Evolutionary conservation across 345 rosid species (phyloP), one percentile per base, ranked within the genome.

Genomic region (Eutrema japonicum): DNA sequence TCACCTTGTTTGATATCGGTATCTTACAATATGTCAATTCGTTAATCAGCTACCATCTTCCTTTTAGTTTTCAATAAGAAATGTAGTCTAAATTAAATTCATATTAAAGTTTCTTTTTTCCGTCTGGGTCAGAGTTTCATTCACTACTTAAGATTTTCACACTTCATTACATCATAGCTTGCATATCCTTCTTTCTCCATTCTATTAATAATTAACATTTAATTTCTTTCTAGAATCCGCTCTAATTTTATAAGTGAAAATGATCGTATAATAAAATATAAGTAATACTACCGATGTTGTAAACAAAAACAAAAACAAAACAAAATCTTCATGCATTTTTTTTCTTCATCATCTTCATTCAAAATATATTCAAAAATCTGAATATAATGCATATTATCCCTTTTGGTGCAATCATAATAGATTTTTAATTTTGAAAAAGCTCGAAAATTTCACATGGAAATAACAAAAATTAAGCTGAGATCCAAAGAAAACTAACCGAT

Each of bases 131-230:
- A 22, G 26, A 22, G 26, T 42, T 55, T 42, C 10, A 10, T 10
- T 41, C 41, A 14, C 8, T 43, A 49, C 29, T 64, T 35, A 22
- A 43, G 30, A 47, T 37, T 57, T 49, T 42, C 62, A 61, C 11
- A 48, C 41, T 48, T 74, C 42, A 16, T 56, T 74, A 55, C 72
- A 66, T 74, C 66, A 55, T 48, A 30, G 67, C 72, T 66, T 66
- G 66, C 52, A 38, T 37, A 14, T 48, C 53, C 59, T 49, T 66
- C 72, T 74, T 56, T 55, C 60, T 66, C 37, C 29, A n/a, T 37
- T 37, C 35, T 56, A 9, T 46, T 36, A 46, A 22, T 57, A 68
- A 1, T 51, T 7, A 35, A 1, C 0, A 32, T 8, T 13, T 13
- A 55, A 52, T 9, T 37, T 47, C 12, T 47, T 56, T 47, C 57